A percentile compares a stretch with the other conserved stretches of the same genome.
These are phyloP conservation scores for Rehmannia glutinosa DNA, from an alignment of 257 asterid species.

Conservation along the genomic window DNA sequence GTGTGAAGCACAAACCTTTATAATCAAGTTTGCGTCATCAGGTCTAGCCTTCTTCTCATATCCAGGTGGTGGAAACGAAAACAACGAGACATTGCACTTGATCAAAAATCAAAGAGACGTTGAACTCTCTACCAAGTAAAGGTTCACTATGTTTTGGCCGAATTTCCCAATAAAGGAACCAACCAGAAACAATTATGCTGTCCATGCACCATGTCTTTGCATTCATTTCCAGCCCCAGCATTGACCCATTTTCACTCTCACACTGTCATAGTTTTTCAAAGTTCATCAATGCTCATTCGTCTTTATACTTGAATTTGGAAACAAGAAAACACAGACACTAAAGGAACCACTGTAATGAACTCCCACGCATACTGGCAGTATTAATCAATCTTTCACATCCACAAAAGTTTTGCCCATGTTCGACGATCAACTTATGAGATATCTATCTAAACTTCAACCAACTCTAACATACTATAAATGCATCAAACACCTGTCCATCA, in stretches of 20 bases:
- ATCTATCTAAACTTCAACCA: conserved; percentile 29
- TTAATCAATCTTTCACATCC: no score
- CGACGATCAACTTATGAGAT: no score
- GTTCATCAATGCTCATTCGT: conserved; percentile 13
- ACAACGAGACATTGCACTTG: conserved; percentile 51
- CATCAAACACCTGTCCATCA: conserved; percentile 38
- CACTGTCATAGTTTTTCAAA: conserved; percentile 21
- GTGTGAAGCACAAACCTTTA: conserved; percentile 40
- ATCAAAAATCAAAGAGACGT: conserved; percentile 18
- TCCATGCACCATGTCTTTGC: conserved; percentile 53
- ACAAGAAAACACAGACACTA: conserved; percentile 13
- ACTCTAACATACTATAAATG: conserved; percentile 26
- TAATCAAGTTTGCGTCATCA: conserved; percentile 26
- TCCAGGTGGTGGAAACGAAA: conserved; percentile 56
- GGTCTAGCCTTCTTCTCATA: conserved; percentile 32
- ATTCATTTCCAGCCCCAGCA: conserved; percentile 45
- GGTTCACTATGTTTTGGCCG: conserved; percentile 38
- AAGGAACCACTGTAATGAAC: conserved; percentile 12
- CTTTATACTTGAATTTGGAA: neutral
- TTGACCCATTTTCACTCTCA: conserved; percentile 15
- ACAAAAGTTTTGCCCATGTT: no score
- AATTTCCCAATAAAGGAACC: conserved; percentile 42
- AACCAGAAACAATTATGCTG: conserved; percentile 40
- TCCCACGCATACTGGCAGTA: no score
- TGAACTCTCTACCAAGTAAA: conserved; percentile 27